Base-by-base conservation (phyloP, 2,329 filamentous ascomycete genomes). In the Dothistroma pini region DNA sequence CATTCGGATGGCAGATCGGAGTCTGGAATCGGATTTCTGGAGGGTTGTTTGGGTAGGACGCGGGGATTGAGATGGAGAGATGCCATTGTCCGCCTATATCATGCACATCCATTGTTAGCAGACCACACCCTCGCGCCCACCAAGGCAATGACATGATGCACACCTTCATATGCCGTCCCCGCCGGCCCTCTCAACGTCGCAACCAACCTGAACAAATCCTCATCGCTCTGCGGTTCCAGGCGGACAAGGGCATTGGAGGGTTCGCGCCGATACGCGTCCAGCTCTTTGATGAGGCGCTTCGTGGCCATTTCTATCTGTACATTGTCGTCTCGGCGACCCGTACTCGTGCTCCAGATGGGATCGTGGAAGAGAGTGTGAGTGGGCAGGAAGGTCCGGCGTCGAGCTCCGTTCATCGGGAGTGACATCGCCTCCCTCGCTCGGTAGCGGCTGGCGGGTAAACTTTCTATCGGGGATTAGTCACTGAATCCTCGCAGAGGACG, bases 21-120 rank as follows among this genome's bases (percentile, higher is more conserved):
- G 92, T 99, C n/a, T 82, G 79, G 79, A 99, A 99, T 60, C 78
- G 81, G 67, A 99, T 88, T 47, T 80, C 83, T 0, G 95, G 95
- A 1, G 95, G 89, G 0, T 84, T 77, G 60, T 89, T 82, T 2
- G 95, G 95, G 77, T 99, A 97, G 47, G 83, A 85, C 0, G 83
- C 68, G 0, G 95, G 93, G 70, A 97, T 84, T 55, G 80, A 74
- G 75, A 99, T 92, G 72, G 79, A 75, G 70, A 99, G 85, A 63
- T 89, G 86, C 93, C 93, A 99, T 70, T 88, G 86, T 64, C 95
- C 95, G 72, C 81, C 85, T 83, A 25, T 14, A 11, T 12, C 21
- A 38, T 51, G 34, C 14, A 29, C 10, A 19, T 2, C 16, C 31
- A 4, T 14, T 9, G 22, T 53, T 19, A 53, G 25, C 50, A 29